phyloP scores from a whole-genome alignment of 805 yeast genomes.

The Wickerhamiella azymoides region DNA sequence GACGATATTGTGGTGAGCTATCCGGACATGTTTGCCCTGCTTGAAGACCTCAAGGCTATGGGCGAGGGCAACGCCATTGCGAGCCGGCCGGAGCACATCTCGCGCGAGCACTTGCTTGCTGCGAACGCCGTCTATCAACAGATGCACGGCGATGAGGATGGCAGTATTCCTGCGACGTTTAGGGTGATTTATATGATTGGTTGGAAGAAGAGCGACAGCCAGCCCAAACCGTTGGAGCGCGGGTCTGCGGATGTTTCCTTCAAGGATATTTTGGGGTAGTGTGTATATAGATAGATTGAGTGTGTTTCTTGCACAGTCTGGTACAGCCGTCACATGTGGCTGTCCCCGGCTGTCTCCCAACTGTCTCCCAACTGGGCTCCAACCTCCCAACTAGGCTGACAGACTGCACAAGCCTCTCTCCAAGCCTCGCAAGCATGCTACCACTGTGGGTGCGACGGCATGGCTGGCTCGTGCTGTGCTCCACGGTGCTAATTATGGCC shows the following conservation, averaged over 20 bases:
- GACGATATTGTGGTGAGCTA: constrained; percentile 71
- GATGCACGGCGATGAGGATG: constrained; percentile 59
- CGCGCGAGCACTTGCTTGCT: constrained; percentile 56
- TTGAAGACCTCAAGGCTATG: constrained; percentile 65
- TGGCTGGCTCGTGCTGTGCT: constrained; percentile 17
- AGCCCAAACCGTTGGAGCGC: constrained; percentile 59
- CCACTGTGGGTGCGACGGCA: not conserved
- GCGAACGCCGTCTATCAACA: constrained; percentile 60
- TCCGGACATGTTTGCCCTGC: constrained; percentile 53
- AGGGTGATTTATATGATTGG: constrained; percentile 74
- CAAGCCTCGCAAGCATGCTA: no score
- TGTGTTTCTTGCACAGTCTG: no score
- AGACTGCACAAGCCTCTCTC: no score
- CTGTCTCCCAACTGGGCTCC: no score
- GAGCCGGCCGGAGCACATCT: constrained; percentile 28
- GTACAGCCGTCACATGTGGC: no score
- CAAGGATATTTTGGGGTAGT: constrained; percentile 40
- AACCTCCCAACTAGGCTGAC: no score
- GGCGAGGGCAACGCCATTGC: constrained; percentile 66
- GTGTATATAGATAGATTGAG: no score
- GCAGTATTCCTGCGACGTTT: constrained; percentile 64
- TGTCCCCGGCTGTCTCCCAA: no score
- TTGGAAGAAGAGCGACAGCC: constrained; percentile 61
- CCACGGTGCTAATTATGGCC: constrained; percentile 16
- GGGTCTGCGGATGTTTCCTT: constrained; percentile 59